Evolutionary conservation across 805 yeast genomes (phyloP).

Genomic region (Candida namnaoensis): DNA sequence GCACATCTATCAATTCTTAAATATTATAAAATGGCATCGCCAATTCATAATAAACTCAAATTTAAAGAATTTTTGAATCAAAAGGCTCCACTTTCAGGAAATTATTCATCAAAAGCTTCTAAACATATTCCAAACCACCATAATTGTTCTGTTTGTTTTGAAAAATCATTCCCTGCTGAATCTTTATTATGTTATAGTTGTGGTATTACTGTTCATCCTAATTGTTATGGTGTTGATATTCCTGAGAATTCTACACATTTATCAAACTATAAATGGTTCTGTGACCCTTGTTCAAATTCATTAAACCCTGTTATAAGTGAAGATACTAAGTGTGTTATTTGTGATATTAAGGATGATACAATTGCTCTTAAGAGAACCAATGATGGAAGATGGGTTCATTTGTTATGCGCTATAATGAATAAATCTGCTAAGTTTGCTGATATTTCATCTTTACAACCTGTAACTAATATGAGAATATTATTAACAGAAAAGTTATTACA

Average conservation of each 20-base stretch:
- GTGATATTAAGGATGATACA: constrained; percentile 23
- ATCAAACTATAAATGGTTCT: constrained; percentile 50
- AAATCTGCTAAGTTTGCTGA: constrained; percentile 36
- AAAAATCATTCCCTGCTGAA: constrained; percentile 24
- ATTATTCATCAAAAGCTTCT: not conserved
- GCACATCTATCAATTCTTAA: constrained; percentile 8
- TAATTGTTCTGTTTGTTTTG: constrained; percentile 54
- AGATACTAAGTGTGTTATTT: constrained; percentile 56
- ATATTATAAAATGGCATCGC: constrained; percentile 8
- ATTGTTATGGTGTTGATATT: constrained; percentile 52
- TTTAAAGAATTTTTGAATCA: constrained; percentile 6
- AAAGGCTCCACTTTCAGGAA: constrained; percentile 9
- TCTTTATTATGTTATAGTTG: constrained; percentile 54
- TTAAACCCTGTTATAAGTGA: constrained; percentile 50
- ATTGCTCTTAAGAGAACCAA: constrained; percentile 50
- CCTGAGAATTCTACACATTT: constrained; percentile 7
- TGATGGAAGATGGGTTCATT: constrained; percentile 72
- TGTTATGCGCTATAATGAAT: constrained; percentile 57
- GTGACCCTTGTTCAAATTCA: constrained; percentile 74
- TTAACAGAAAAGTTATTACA: constrained; percentile 22
- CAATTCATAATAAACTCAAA: constrained; percentile 7
- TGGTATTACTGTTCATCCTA: constrained; percentile 59
- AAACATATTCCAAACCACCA: constrained; percentile 6
- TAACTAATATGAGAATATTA: constrained; percentile 25
- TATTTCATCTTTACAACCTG: constrained; percentile 35